phyloP scores from a whole-genome alignment of 495 filamentous ascomycete genomes.

The Xylaria grammica region DNA sequence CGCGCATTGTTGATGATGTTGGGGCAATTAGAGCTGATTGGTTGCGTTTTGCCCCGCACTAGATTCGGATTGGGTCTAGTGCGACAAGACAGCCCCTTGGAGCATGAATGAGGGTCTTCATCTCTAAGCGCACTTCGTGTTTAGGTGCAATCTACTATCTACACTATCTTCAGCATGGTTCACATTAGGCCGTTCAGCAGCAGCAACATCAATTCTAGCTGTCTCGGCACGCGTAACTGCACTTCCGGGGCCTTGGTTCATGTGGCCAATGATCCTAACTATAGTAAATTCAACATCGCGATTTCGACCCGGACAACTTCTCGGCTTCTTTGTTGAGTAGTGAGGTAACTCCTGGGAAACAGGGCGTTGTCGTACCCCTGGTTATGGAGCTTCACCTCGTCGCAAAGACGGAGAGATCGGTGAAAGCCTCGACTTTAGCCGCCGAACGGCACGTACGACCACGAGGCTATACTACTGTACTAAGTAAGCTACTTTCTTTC shows the following conservation, averaged over 20 bases:
- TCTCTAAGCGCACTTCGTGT: background rate
- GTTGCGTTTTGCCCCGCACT: slow-evolving; percentile 8
- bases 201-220: background rate
- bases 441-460: background rate
- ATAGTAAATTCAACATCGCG: background rate
- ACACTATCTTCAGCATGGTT: slow-evolving; percentile 12
- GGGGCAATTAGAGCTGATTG: background rate
- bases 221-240: slow-evolving; percentile 1
- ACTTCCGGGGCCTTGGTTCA: background rate
- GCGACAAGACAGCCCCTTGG: background rate
- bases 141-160: slow-evolving; percentile 3
- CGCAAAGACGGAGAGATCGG: background rate
- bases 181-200: slow-evolving; percentile 2
- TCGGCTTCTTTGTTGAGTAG: background rate
- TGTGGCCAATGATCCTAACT: background rate
- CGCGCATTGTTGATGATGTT: background rate
- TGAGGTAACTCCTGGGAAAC: background rate
- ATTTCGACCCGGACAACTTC: slow-evolving; percentile 6
- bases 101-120: background rate
- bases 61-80: background rate
- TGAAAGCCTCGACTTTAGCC: slow-evolving; percentile 11
- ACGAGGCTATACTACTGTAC: background rate
- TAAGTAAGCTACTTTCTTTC: slow-evolving; percentile 4
- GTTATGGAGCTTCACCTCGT: slow-evolving; percentile 7
- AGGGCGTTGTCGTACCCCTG: slow-evolving; percentile 4